phyloP scores from a whole-genome alignment of 306 rosid genomes.

The Gleditsia sinensis region DNA sequence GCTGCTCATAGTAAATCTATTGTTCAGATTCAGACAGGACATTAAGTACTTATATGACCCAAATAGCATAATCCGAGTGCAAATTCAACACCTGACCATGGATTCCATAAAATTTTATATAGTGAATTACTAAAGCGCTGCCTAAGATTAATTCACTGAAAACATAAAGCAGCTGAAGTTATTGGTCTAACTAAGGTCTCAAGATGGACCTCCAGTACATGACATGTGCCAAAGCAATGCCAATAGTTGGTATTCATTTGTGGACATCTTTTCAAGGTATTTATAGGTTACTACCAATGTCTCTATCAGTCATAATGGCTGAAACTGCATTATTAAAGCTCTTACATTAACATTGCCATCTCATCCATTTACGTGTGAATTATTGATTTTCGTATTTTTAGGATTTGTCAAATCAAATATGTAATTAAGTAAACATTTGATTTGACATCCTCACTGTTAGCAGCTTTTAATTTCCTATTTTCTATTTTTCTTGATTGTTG shows the following conservation, averaged over 20 bases:
- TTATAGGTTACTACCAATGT: not conserved
- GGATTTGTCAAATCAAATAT: too few species aligned
- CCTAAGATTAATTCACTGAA: too few species aligned
- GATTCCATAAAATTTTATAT: not conserved
- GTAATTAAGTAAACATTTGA: too few species aligned
- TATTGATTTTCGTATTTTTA: too few species aligned
- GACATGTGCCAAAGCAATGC: slow-evolving; percentile 11
- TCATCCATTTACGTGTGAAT: too few species aligned
- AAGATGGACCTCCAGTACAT: not conserved
- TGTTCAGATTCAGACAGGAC: not conserved
- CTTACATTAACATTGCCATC: too few species aligned
- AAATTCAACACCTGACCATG: not conserved
- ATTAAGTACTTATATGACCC: not conserved
- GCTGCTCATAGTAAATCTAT: not conserved
- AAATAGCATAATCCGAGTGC: not conserved
- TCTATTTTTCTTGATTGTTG: too few species aligned
- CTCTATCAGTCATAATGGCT: not conserved
- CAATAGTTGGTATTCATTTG: not conserved
- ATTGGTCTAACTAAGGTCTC: slow-evolving; percentile 4
- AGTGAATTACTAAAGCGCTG: not conserved
- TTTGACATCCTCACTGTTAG: too few species aligned
- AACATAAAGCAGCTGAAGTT: slow-evolving; percentile 5
- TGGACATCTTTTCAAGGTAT: not conserved
- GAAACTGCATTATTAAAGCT: slow-evolving; percentile 16
- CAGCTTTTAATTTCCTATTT: too few species aligned